phyloP scores from a whole-genome alignment of 1,139 yeast species.

The Nakaseomyces glabratus region DNA sequence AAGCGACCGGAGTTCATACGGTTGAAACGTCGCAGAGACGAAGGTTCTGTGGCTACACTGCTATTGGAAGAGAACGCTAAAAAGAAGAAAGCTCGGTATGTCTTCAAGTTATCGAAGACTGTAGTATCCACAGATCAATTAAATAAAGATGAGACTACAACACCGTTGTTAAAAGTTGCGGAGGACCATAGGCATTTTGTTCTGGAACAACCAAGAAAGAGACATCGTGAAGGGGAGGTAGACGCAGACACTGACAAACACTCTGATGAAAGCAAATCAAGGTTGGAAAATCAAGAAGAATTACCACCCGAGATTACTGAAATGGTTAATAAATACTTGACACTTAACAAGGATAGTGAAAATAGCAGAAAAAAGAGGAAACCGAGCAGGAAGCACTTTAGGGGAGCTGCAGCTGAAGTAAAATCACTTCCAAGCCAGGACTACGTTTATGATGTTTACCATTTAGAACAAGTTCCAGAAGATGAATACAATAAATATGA shows the following conservation, averaged over 20 bases:
- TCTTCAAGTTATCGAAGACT: slow-evolving; percentile 31
- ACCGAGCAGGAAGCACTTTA: slow-evolving; percentile 24
- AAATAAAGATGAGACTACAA: slow-evolving; percentile 13
- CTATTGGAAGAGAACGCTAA: slow-evolving; percentile 36
- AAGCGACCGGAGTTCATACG: slow-evolving; percentile 51
- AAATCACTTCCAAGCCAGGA: slow-evolving; percentile 41
- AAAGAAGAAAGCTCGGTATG: slow-evolving; percentile 28
- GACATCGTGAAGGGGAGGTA: slow-evolving; percentile 12
- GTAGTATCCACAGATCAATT: slow-evolving; percentile 17
- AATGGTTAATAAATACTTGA: slow-evolving; percentile 54
- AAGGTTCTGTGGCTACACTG: slow-evolving; percentile 80
- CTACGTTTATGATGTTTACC: slow-evolving; percentile 85
- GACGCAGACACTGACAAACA: slow-evolving; percentile 2
- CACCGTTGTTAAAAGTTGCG: slow-evolving; percentile 26
- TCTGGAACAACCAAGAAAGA: slow-evolving; percentile 22
- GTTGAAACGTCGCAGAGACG: slow-evolving; percentile 75
- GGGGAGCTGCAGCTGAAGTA: slow-evolving; percentile 14
- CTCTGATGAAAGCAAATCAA: not conserved
- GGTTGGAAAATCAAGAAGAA: slow-evolving; percentile 25
- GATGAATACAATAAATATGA: slow-evolving; percentile 35
- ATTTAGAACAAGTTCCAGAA: slow-evolving; percentile 44
- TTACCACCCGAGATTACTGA: slow-evolving; percentile 57
- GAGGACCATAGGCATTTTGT: slow-evolving; percentile 25
- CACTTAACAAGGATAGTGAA: slow-evolving; percentile 21
- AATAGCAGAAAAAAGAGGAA: slow-evolving; percentile 15